These are phyloP conservation scores for Meyerozyma carpophila DNA, from an alignment of 1,139 yeast genomes.

Conservation along the genomic window DNA sequence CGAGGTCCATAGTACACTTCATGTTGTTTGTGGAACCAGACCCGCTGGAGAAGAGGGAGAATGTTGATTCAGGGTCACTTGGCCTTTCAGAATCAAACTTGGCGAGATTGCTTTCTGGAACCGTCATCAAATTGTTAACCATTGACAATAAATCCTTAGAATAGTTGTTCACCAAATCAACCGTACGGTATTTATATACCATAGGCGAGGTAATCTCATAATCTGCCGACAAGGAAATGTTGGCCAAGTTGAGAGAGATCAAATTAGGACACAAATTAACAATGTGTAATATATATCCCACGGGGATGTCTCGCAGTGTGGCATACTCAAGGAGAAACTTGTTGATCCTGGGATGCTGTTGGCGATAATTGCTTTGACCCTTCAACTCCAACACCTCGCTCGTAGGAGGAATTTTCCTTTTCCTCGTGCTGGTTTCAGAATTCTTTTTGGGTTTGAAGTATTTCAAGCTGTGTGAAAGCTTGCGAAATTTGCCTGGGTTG, in stretches of 20 bases:
- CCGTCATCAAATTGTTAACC: conserved; percentile 19
- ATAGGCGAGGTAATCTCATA: conserved; percentile 37
- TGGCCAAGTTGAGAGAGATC: conserved; percentile 44
- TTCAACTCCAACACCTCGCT: not conserved
- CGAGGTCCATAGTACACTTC: conserved; percentile 20
- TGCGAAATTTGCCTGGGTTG: not conserved
- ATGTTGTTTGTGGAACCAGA: conserved; percentile 3
- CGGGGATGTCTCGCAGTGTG: conserved; percentile 49
- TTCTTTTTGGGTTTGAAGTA: conserved; percentile 20
- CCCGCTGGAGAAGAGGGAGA: not conserved
- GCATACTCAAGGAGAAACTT: conserved; percentile 18
- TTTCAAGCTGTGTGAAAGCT: conserved; percentile 19
- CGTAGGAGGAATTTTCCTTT: conserved; percentile 2
- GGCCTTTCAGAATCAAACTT: conserved; percentile 5
- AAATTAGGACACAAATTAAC: conserved; percentile 56
- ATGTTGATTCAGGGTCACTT: conserved; percentile 1
- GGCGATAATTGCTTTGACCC: conserved; percentile 8
- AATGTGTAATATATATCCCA: conserved; percentile 60
- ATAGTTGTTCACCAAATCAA: conserved; percentile 35
- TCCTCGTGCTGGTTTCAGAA: not conserved
- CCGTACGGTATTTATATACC: conserved; percentile 32
- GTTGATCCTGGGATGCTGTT: conserved; percentile 55
- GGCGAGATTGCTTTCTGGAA: conserved; percentile 3
- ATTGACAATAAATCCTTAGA: conserved; percentile 23
- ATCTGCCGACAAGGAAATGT: conserved; percentile 53